Evolutionary conservation across 805 yeast genomes (phyloP), one percentile per base, ranked within the genome.

Genomic region (Wickerhamiella allomyrinae): DNA sequence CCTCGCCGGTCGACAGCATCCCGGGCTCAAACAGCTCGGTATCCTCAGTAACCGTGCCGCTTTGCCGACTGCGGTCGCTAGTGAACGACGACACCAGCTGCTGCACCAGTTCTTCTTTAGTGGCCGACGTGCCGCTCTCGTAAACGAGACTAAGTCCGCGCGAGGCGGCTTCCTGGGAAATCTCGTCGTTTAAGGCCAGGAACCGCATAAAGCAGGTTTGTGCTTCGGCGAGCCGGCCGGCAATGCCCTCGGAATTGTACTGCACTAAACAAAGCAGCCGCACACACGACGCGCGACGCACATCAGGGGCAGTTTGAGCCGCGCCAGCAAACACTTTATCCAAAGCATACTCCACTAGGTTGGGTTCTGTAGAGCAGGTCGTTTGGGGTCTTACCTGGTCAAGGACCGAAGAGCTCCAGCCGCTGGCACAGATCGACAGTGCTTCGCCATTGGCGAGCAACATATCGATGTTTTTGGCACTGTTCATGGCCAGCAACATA

Each of bases 161-260:
- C 0, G 94, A 77, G 0, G 97, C 95, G 10, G 91, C 73, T 46
- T 89, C 96, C 55, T 89, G 96, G n/a, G 86, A 67, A 15, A 86
- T 60, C 23, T 87, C 95, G 56, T 89, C 95, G 40, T 77, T 66
- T 48, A 81, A 91, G 0, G 83, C 76, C 42, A 89, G 65, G 54
- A 83, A 82, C 46, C 71, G 69, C 81, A 85, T 76, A 52, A 89
- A 87, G 1, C 79, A 63, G 3, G 71, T 55, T 57, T 89, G 95
- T 34, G 86, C 74, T 20, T 71, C 71, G n/a, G 73, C 62, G 0
- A 84, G 66, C 4, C 61, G 62, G 0, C 54, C 60, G 20, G 54
- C 53, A 0, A 79, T 57, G 0, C 67, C 54, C 23, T 72, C 67
- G 3, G 79, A 75, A 52, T 86, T 77, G 53, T 74, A 82, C 53